Base-by-base conservation (phyloP, 495 filamentous ascomycete genomes). In the Cercophora sp. region DNA sequence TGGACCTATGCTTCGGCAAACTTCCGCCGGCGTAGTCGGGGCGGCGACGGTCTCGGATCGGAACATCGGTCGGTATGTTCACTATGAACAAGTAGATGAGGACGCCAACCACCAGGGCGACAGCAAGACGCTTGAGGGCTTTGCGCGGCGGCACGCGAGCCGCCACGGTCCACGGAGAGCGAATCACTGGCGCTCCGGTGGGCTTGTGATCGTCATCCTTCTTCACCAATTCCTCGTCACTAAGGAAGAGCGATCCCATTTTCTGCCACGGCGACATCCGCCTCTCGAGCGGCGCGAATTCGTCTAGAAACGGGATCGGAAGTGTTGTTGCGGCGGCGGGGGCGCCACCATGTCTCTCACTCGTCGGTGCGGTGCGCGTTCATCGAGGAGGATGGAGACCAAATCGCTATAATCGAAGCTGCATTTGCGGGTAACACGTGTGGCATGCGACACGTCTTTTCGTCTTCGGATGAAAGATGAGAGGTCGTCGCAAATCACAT, bases 131-230 rank as follows among this genome's bases (percentile, higher is more conserved):
- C 57, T 65, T 71, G 13, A 74, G 45, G 18, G 61, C 58, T 32
- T 70, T 70, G 50, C 71, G 65, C 8, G 62, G 66, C 24, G 63
- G 61, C 6, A 29, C 43, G 19, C 46, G 32, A n/a, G n/a, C n/a
- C 18, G 69, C 54, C 29, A 64, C 55, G 45, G 52, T 57, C 71
- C 72, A 75, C 45, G 47, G 54, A n/a, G 52, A 3, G 13, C 56
- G 66, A 3, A 55, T 61, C n/a, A 45, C 42, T 1, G 54, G 43
- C 0, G 24, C 23, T 44, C 57, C 67, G n/a, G 67, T 53, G 27
- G 64, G 60, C 47, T 69, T 72, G 60, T 67, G 73, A 62, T 78
- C 75, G 59, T 78, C 75, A 57, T 78, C 69, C 57, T 78, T 78
- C 66, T 76, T 78, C 27, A 63, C 68, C 45, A 74, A 26, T 49